phyloP scores from a whole-genome alignment of 2,329 filamentous ascomycete species.

The Phialocephala sp. region DNA sequence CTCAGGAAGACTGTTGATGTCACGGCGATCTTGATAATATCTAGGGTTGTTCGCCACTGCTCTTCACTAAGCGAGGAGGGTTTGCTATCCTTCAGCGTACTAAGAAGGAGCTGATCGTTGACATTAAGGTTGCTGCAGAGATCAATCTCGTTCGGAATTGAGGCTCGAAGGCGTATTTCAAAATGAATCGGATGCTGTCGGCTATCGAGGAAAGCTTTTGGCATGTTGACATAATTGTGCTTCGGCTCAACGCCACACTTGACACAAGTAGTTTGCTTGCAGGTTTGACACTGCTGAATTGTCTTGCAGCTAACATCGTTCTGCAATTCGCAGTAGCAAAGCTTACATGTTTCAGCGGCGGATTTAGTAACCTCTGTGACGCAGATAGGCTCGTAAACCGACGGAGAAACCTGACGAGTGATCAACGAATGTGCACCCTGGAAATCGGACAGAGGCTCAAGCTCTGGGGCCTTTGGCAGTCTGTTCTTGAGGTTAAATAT shows the following conservation, averaged over 20 bases:
- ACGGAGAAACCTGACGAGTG: background rate
- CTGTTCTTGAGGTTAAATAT: slow-evolving; percentile 18
- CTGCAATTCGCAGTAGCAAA: slow-evolving; percentile 64
- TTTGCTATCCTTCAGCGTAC: slow-evolving; percentile 33
- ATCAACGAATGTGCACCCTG: slow-evolving; percentile 9
- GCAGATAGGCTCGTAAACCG: slow-evolving; percentile 24
- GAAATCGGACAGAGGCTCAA: background rate
- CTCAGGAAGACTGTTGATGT: slow-evolving; percentile 44
- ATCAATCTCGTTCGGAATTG: slow-evolving; percentile 49
- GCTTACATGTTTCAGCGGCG: slow-evolving; percentile 46
- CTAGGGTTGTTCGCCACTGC: slow-evolving; percentile 43
- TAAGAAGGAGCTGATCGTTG: slow-evolving; percentile 17
- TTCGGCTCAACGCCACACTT: slow-evolving; percentile 59
- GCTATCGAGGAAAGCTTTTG: background rate
- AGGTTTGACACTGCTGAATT: slow-evolving; percentile 56
- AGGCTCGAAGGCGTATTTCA: slow-evolving; percentile 47
- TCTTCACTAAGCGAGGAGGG: slow-evolving; percentile 7
- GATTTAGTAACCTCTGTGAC: slow-evolving; percentile 25
- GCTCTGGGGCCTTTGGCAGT: background rate
- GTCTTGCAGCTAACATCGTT: slow-evolving; percentile 44
- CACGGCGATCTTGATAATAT: slow-evolving; percentile 43
- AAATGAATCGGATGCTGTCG: slow-evolving; percentile 52
- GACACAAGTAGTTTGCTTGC: slow-evolving; percentile 59
- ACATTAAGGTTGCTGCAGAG: slow-evolving; percentile 29
- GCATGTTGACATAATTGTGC: slow-evolving; percentile 40